A percentile compares a stretch with the other conserved stretches of the same genome.
phyloP scores from a whole-genome alignment of 345 rosid genomes.

The Gynandropsis gynandra region DNA sequence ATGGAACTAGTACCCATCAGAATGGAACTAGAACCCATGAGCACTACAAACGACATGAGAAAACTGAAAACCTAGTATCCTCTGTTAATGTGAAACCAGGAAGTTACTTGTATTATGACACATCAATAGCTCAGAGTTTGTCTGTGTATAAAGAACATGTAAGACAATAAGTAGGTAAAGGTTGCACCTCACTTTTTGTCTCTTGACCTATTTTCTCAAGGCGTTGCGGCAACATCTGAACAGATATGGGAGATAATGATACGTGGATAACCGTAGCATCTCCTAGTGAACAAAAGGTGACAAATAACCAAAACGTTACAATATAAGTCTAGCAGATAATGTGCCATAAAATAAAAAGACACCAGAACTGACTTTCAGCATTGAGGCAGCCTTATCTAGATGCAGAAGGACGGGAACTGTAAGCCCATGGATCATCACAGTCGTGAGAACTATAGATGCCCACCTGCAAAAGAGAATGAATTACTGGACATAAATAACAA shows the following conservation, averaged over 20 bases:
- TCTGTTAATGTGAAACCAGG: neutral
- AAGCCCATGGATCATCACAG: too few relatives aligned
- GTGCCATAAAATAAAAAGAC: neutral
- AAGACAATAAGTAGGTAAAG: constrained; percentile 2
- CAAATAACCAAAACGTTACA: too few relatives aligned
- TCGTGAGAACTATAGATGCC: too few relatives aligned
- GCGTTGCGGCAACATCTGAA: constrained; percentile 39
- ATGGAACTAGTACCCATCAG: too few relatives aligned
- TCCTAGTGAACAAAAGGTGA: neutral
- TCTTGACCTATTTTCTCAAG: constrained; percentile 33
- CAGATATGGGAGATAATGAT: constrained; percentile 4
- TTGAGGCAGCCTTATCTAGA: constrained; percentile 39
- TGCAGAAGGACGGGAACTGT: constrained; percentile 39
- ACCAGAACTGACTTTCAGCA: constrained; percentile 31
- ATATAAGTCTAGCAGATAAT: too few relatives aligned
- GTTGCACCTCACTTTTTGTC: constrained; percentile 29
- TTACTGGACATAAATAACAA: too few relatives aligned
- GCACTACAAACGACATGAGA: neutral
- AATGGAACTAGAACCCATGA: too few relatives aligned
- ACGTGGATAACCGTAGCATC: neutral
- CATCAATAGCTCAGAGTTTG: constrained; percentile 4
- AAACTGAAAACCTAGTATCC: neutral
- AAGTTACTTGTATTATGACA: neutral
- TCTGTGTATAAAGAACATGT: constrained; percentile 9
- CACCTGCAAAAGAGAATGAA: too few relatives aligned